Evolutionary conservation across 305 asterid genomes (phyloP).

Genomic region (Nicotiana rustica): DNA sequence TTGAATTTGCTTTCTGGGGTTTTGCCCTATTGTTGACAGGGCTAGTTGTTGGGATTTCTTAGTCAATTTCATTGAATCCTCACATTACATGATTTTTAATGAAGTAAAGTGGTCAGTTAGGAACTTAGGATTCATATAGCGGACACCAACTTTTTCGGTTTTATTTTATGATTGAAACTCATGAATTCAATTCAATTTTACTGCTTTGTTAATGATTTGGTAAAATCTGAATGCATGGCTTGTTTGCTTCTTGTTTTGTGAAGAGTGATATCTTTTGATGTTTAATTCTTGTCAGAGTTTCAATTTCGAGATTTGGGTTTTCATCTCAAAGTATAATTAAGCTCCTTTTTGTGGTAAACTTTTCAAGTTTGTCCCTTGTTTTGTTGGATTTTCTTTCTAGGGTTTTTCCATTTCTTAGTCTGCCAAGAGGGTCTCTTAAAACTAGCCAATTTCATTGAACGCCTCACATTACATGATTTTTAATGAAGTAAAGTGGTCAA

Average conservation of each 20-base stretch:
- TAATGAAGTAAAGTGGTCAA: too few species aligned
- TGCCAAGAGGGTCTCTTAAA: too few species aligned
- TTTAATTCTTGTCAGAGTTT: not conserved
- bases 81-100: too few species aligned
- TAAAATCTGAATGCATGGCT: not conserved
- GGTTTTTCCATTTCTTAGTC: not conserved
- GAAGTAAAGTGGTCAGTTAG: too few species aligned
- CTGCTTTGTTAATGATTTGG: not conserved
- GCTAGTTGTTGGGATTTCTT: not conserved
- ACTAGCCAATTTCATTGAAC: too few species aligned
- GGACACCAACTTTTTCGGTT: too few species aligned
- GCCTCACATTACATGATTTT: too few species aligned
- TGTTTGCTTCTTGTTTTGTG: not conserved
- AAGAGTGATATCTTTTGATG: too few species aligned
- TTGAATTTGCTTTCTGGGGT: not conserved
- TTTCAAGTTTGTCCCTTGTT: not conserved
- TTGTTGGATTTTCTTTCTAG: not conserved
- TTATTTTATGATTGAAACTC: too few species aligned
- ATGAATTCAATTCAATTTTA: slow-evolving; percentile 13
- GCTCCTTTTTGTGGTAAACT: not conserved
- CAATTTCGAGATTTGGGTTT: slow-evolving; percentile 4
- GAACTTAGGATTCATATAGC: too few species aligned
- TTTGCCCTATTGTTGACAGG: slow-evolving; percentile 6
- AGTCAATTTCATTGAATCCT: not conserved
- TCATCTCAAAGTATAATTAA: not conserved